Conservation (phyloP, 2,329 filamentous ascomycete species). For the Myriosclerotinia curreyana region DNA sequence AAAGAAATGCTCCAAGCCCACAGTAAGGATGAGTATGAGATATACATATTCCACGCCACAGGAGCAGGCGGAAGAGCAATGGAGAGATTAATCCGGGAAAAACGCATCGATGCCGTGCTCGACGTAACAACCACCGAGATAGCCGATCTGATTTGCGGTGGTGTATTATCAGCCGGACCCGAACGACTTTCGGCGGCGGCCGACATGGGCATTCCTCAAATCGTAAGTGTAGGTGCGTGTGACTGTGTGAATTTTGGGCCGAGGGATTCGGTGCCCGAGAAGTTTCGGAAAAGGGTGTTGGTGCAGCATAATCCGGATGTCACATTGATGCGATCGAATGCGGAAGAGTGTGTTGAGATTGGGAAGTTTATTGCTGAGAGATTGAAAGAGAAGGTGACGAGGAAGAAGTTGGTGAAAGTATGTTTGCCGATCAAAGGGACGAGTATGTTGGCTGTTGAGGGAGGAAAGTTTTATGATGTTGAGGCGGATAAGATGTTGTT, state of each 20-base stretch:
- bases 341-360: constrained; percentile 55
- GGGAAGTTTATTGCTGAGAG: constrained; percentile 55
- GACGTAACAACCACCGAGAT: constrained; percentile 72
- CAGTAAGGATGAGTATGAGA: constrained; percentile 49
- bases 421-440: constrained; percentile 59
- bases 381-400: constrained; percentile 44
- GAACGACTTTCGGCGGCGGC: constrained; percentile 56
- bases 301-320: constrained; percentile 64
- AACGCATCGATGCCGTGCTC: constrained; percentile 60
- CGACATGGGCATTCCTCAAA: constrained; percentile 54
- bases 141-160: constrained; percentile 60
- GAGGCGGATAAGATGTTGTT: constrained; percentile 51
- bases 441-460: constrained; percentile 56
- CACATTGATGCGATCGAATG: constrained; percentile 62
- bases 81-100: constrained; percentile 60
- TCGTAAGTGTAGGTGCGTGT: constrained; percentile 49
- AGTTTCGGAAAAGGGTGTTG: constrained; percentile 51
- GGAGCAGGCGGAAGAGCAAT: constrained; percentile 66
- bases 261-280: constrained; percentile 51
- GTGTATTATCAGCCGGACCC: constrained; percentile 58
- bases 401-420: constrained; percentile 49
- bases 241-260: constrained; percentile 54
- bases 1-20: constrained; percentile 44
- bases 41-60: constrained; percentile 67
- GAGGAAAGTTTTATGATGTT: constrained; percentile 51